These are phyloP conservation scores for Tausonia pullulans DNA, from an alignment of 1,284 basidiomycete species.

Conservation along the genomic window DNA sequence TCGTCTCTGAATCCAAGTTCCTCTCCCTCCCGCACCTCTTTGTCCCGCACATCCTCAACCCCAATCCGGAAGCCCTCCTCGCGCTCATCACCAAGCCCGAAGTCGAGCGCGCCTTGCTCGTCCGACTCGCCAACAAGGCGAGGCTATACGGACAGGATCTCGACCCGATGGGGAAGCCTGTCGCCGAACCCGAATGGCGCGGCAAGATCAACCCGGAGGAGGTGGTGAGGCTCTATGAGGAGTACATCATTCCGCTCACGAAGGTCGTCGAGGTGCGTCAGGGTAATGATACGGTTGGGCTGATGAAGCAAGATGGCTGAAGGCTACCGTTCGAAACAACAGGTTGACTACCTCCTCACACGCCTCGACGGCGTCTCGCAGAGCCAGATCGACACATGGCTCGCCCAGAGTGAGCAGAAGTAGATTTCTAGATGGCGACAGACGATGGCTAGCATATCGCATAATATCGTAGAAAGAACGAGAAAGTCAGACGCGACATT, in stretches of 20 bases:
- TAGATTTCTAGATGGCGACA: too few relatives aligned
- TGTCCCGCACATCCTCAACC: constrained; percentile 74
- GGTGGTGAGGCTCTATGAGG: constrained; percentile 84
- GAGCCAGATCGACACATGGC: constrained; percentile 62
- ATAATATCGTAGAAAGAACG: too few relatives aligned
- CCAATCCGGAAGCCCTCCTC: constrained; percentile 64
- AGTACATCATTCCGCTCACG: constrained; percentile 91
- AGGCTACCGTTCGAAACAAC: not conserved
- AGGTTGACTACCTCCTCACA: constrained; percentile 86
- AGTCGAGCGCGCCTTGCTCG: constrained; percentile 79
- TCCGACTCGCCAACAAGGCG: constrained; percentile 81
- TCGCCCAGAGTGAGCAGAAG: not conserved
- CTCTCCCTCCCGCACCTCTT: constrained; percentile 69
- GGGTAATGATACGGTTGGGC: not conserved
- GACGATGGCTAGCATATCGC: too few relatives aligned
- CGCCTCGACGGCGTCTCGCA: constrained; percentile 69
- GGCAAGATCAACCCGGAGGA: constrained; percentile 84
- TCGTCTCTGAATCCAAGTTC: constrained; percentile 97
- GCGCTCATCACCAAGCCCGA: constrained; percentile 90
- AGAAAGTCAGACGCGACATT: too few relatives aligned
- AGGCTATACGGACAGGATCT: constrained; percentile 86
- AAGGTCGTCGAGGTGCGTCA: constrained; percentile 88
- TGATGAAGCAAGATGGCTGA: not conserved
- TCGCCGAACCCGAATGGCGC: constrained; percentile 24
- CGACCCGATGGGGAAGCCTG: constrained; percentile 54